Evolutionary conservation across 2,329 filamentous ascomycete genomes (phyloP).

Genomic region (Clarireedia monteithiana): DNA sequence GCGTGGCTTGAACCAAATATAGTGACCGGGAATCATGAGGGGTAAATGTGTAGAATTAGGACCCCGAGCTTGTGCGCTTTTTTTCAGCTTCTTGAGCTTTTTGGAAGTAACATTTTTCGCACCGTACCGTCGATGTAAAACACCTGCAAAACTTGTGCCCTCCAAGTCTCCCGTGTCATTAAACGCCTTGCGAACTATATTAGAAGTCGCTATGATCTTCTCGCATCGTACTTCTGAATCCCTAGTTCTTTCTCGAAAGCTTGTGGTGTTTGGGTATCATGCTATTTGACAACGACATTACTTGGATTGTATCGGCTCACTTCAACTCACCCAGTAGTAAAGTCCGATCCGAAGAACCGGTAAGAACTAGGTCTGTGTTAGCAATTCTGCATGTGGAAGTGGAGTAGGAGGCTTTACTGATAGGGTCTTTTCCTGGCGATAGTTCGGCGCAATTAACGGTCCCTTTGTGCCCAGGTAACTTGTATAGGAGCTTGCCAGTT

Average conservation of each 20-base stretch:
- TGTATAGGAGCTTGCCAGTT: conserved; percentile 86
- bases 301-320: conserved; percentile 33
- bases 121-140: conserved; percentile 1
- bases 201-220: neutral
- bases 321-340: conserved; percentile 77
- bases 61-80: neutral
- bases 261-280: conserved; percentile 3
- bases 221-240: neutral
- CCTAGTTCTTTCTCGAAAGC: neutral
- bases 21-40: neutral
- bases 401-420: conserved; percentile 56
- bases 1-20: conserved; percentile 4
- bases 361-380: conserved; percentile 55
- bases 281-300: neutral
- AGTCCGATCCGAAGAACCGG: conserved; percentile 81
- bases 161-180: neutral
- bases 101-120: neutral
- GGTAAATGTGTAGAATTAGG: neutral
- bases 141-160: neutral
- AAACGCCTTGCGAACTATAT: neutral
- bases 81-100: neutral
- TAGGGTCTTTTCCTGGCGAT: conserved; percentile 73
- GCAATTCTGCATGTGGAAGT: conserved; percentile 1
- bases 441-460: conserved; percentile 94
- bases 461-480: conserved; percentile 90